These are phyloP conservation scores for Ceratocystis albifundus DNA, from an alignment of 2,329 filamentous ascomycete species.

Conservation along the genomic window DNA sequence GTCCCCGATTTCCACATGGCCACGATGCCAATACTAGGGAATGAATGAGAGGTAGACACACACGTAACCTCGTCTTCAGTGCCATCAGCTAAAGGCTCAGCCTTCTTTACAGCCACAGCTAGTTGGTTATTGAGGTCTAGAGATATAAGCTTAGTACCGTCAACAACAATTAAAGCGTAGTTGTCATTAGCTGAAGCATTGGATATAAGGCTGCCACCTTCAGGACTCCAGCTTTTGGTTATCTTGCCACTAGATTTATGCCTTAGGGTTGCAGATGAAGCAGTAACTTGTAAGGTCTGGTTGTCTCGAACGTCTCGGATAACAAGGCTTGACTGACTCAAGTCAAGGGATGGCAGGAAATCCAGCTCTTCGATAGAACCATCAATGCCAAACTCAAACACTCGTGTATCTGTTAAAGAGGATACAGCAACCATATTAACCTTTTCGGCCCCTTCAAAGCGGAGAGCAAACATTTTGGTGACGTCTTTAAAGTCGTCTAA, in stretches of 20 bases:
- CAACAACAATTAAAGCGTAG: conserved; percentile 60
- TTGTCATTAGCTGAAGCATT: conserved; percentile 63
- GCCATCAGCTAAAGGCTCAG: conserved; percentile 38
- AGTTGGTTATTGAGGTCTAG: conserved; percentile 52
- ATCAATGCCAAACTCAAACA: conserved; percentile 62
- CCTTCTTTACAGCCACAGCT: conserved; percentile 41
- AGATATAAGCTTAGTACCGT: conserved; percentile 60
- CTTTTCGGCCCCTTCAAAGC: conserved; percentile 37
- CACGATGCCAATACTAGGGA: conserved; percentile 58
- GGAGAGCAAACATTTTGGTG: conserved; percentile 60
- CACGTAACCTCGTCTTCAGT: conserved; percentile 68
- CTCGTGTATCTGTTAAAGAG: conserved; percentile 69
- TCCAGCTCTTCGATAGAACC: conserved; percentile 81
- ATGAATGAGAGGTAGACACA: conserved; percentile 57
- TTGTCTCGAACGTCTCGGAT: conserved; percentile 43
- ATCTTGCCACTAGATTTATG: not conserved
- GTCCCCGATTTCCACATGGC: conserved; percentile 81
- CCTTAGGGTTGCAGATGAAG: conserved; percentile 46
- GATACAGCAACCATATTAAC: conserved; percentile 67
- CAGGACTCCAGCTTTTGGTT: conserved; percentile 42
- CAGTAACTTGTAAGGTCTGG: conserved; percentile 66
- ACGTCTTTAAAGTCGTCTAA: conserved; percentile 68
- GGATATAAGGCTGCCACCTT: conserved; percentile 51
- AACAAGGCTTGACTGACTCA: conserved; percentile 58
- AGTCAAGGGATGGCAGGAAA: conserved; percentile 56